These are phyloP conservation scores for Neurospora sp. DNA, from an alignment of 495 filamentous ascomycete genomes.

Conservation along the genomic window DNA sequence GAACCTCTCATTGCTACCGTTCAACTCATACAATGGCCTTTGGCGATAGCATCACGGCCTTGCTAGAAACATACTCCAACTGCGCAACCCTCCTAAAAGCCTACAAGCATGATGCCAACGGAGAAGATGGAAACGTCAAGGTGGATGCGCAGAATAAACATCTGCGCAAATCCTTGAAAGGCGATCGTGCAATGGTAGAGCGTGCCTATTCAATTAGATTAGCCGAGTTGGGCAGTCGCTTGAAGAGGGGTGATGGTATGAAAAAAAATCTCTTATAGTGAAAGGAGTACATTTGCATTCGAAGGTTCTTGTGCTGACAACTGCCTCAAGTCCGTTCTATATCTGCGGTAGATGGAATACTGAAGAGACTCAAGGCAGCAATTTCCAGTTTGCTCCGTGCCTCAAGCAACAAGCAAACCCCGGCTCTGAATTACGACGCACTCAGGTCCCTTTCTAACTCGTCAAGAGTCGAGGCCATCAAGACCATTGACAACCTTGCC, in stretches of 20 bases:
- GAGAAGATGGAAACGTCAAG: conserved; percentile 10
- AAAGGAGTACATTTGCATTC: background rate
- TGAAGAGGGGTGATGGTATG: conserved; percentile 26
- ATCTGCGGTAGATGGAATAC: conserved; percentile 18
- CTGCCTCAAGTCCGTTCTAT: conserved; percentile 14
- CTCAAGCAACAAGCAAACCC: conserved; percentile 11
- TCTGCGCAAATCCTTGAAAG: conserved; percentile 20
- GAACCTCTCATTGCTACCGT: background rate
- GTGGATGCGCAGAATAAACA: conserved; percentile 24
- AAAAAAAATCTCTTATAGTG: background rate
- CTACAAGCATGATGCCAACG: conserved; percentile 7
- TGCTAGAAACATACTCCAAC: conserved; percentile 27
- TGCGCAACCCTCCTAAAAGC: conserved; percentile 25
- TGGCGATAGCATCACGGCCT: conserved; percentile 16
- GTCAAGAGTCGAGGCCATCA: conserved; percentile 23
- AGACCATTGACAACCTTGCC: conserved; percentile 24
- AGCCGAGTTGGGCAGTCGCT: conserved; percentile 12
- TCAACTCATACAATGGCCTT: conserved; percentile 15
- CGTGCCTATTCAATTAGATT: conserved; percentile 17
- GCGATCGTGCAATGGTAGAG: conserved; percentile 21
- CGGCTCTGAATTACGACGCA: conserved; percentile 24
- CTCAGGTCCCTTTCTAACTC: conserved; percentile 26
- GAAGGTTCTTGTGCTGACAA: conserved; percentile 1
- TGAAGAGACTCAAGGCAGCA: conserved; percentile 18
- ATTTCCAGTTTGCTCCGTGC: conserved; percentile 16